Evolutionary conservation across 1,284 basidiomycete genomes (phyloP).

Genomic region (Irpex rosettiformis): DNA sequence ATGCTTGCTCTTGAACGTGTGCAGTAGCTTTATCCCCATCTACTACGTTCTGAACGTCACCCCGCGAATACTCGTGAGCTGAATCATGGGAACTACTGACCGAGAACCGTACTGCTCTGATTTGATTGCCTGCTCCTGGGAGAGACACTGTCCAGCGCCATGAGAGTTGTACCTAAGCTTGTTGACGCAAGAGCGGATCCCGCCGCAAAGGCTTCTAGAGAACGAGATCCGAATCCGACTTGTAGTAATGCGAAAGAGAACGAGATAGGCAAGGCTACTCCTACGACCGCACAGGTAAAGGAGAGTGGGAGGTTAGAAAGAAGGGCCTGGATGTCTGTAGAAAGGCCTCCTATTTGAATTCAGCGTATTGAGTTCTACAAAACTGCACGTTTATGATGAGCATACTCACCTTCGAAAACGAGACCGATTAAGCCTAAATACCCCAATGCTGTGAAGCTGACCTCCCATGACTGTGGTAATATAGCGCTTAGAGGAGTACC

Average conservation of each 20-base stretch:
- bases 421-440: constrained; percentile 51
- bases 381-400: not conserved
- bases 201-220: constrained; percentile 45
- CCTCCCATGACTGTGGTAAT: constrained; percentile 36
- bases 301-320: constrained; percentile 40
- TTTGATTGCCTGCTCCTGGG: not conserved
- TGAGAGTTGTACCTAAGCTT: constrained; percentile 51
- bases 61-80: no score
- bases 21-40: no score
- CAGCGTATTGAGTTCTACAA: not conserved
- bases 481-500: constrained; percentile 41
- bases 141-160: constrained; percentile 34
- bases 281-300: constrained; percentile 38
- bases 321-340: constrained; percentile 35
- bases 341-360: constrained; percentile 37
- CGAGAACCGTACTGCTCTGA: not conserved
- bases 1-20: no score
- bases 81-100: not conserved
- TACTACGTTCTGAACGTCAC: no score
- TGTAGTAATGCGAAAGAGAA: constrained; percentile 35
- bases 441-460: constrained; percentile 40
- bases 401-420: constrained; percentile 43
- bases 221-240: constrained; percentile 25
- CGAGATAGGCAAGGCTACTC: constrained; percentile 44
- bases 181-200: constrained; percentile 51